Base-by-base conservation (phyloP, 208 protist species). In the Crithidia acanthocephali region DNA sequence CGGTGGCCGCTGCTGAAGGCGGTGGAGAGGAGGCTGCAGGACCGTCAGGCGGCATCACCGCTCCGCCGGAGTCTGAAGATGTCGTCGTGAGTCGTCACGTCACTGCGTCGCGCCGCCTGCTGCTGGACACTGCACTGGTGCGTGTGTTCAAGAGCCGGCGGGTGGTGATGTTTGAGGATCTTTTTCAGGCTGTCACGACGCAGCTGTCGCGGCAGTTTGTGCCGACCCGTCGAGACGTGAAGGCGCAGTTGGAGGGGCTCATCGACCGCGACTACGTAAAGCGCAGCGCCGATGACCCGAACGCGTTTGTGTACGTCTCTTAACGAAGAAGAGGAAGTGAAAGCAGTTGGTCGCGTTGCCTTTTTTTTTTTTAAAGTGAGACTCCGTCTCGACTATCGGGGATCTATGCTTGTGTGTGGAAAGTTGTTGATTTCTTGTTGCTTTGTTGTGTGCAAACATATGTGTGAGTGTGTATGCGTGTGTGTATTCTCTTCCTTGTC, bases 71-170 rank as follows among this genome's bases (percentile, higher is more conserved):
- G 51, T 55, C 57, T 28, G 75, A 73, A 40, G 68, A 76, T 13
- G 68, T 32, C 8, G 53, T 67, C n/a, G 70, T 77, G 18, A 44
- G 40, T 18, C 72, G 53, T 4, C 62, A 63, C 61, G 67, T 84
- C 27, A 50, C 76, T n/a, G 80, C 72, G 27, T 77, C 79, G 16
- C 82, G 84, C 9, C 72, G 72, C 5, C 28, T 79, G 11, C 81
- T 88, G 45, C 64, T 91, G 23, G 87, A 91, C 56, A 82, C 90
- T 6, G 86, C 83, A 2, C 66, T 93, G 50, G 76, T 95, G 32
- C 80, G 86, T 16, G 68, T 91, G 35, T 87, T 95, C 72, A 95
- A 95, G 72, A 82, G 78, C 35, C 77, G 78, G 22, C 73, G 85
- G n/a, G 60, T 68, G 6, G 64, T 90, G 47, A 37, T 58, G 28